These are phyloP conservation scores for Exutisphaerella laricina DNA, from an alignment of 2,329 filamentous ascomycete genomes.

Conservation along the genomic window DNA sequence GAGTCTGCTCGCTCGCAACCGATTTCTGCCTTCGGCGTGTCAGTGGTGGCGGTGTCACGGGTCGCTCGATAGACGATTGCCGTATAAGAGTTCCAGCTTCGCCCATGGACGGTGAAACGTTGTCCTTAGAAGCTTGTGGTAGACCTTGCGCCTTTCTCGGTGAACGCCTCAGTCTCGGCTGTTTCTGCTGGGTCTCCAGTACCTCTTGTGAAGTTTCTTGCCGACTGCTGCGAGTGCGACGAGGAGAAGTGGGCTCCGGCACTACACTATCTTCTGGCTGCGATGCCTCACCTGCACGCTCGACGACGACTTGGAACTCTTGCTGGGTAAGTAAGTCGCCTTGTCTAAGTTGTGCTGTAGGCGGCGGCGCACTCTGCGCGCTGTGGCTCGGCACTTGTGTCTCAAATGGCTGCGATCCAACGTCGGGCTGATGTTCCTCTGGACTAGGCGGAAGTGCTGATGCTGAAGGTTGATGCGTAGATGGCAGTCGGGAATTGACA, in stretches of 20 bases:
- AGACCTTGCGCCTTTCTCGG: conserved; percentile 9
- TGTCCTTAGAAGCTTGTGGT: conserved; percentile 1
- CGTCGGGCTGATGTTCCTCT: conserved; percentile 15
- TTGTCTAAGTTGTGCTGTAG: conserved; percentile 38
- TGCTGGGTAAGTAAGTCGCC: conserved; percentile 8
- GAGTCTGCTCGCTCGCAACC: conserved; percentile 6
- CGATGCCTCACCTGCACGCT: conserved; percentile 3
- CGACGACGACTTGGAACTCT: conserved; percentile 5
- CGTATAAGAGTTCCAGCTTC: no score
- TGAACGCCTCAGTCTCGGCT: conserved; percentile 13
- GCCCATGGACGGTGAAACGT: no score
- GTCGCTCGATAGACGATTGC: background rate
- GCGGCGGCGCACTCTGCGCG: conserved; percentile 20
- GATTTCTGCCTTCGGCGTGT: conserved; percentile 6
- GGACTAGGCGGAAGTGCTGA: conserved; percentile 19
- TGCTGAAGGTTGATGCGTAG: no score
- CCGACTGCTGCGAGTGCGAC: conserved; percentile 7
- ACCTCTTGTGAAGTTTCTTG: background rate
- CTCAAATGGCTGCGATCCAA: conserved; percentile 13
- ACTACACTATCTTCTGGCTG: background rate
- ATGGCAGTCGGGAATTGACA: conserved; percentile 8
- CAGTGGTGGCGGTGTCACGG: background rate
- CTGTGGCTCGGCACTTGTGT: conserved; percentile 5
- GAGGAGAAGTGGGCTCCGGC: conserved; percentile 2
- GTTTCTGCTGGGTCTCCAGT: conserved; percentile 3